Base-by-base conservation (phyloP, 805 yeast genomes). In the Nakazawaea ambrosiae region DNA sequence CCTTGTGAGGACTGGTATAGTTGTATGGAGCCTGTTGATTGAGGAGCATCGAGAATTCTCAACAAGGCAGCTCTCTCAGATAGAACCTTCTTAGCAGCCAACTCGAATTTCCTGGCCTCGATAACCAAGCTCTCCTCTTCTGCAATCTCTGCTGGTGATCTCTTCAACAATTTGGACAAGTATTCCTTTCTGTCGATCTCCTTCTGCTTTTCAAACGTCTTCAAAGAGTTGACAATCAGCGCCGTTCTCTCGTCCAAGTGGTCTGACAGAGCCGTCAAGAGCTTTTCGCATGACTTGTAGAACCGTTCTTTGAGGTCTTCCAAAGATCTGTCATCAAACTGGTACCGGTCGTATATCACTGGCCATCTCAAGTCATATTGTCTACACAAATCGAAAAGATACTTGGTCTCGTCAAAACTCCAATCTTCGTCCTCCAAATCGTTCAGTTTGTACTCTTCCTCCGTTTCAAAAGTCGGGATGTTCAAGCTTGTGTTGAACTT, bases 111-210 rank as follows among this genome's bases (percentile, higher is more conserved):
- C 34, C 95, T 74, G 2, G 97, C 94, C 55, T 92, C 98, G 22
- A 90, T 79, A 9, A 92, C 85, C 34, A 92, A 65, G 0, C 95
- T 87, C 56, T 92, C 97, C 54, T 92, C 99, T 61, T 92, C 98
- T 0, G 97, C 97, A 31, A 92, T 85, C 55, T 92, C 98, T 0
- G 97, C 95, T 1, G 98, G 97, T 2, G 90, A 78, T 47, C 99
- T 66, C 26, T 78, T 77, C 30, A 90, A 66, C 27, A 92, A 63
- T 43, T 85, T 75, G 48, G 79, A 80, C 32, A 92, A 60, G 53
- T 90, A 90, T 36, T 73, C 73, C 49, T 92, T 92, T 44, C 98
- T 73, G 48, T 80, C 86, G 16, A 70, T 43, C 55, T 92, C 98
- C 46, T 75, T 78, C 5, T 70, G 68, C 48, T 78, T 80, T 27